A percentile compares a stretch with the other conserved stretches of the same genome.
These are phyloP conservation scores for Vitis labrusca DNA, from an alignment of 164 flowering plant genomes.

Conservation along the genomic window DNA sequence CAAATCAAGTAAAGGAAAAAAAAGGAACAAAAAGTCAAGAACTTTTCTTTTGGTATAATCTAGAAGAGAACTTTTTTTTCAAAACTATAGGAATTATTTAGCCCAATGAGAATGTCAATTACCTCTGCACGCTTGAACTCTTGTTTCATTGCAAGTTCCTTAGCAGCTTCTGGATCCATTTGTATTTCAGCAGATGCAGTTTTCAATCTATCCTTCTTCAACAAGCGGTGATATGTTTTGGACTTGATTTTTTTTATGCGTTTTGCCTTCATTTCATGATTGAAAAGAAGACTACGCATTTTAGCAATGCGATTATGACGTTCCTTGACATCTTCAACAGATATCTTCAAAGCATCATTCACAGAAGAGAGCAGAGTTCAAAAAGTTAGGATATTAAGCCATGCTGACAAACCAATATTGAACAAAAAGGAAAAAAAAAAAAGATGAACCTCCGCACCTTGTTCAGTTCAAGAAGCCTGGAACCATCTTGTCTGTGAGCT, in stretches of 20 bases:
- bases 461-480: slow-evolving; percentile 83
- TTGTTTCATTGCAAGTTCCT: slow-evolving; percentile 75
- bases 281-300: no score
- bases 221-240: slow-evolving; percentile 67
- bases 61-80: neutral
- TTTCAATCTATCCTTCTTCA: slow-evolving; percentile 73
- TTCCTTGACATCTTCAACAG: slow-evolving; percentile 69
- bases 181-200: slow-evolving; percentile 33
- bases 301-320: slow-evolving; percentile 62
- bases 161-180: slow-evolving; percentile 84
- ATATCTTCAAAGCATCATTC: slow-evolving; percentile 38
- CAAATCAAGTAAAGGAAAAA: neutral
- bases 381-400: no score
- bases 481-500: slow-evolving; percentile 80
- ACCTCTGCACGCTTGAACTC: slow-evolving; percentile 89
- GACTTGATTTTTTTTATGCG: slow-evolving; percentile 86
- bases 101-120: neutral
- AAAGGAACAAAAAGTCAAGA: neutral
- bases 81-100: neutral
- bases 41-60: neutral
- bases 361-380: neutral
- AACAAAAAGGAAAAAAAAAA: neutral
- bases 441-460: slow-evolving; percentile 42
- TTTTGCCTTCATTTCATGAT: slow-evolving; percentile 73
- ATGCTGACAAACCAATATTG: no score